Percentiles rank a stretch among this genome's conserved stretches.
Evolutionary conservation across 345 rosid species (phyloP).

Genomic region (Citrus mangshanensis): DNA sequence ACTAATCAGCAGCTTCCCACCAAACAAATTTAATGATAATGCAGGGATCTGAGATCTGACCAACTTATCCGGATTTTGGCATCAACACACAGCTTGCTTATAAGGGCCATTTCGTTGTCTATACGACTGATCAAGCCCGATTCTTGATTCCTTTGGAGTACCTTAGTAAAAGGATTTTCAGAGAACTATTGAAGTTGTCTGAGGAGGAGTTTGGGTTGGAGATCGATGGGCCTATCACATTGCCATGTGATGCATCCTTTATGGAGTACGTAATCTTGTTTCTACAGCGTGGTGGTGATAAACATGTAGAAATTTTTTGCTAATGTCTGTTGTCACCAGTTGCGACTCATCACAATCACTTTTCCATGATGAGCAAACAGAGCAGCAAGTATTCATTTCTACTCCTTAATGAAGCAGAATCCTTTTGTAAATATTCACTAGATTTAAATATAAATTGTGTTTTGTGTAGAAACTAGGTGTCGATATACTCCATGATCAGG

Average conservation of each 20-base stretch:
- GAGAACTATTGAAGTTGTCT: slow-evolving; percentile 5
- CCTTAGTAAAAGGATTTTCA: not conserved
- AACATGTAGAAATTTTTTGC: slow-evolving; percentile 3
- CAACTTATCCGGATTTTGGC: too few species aligned
- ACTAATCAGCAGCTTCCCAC: too few species aligned
- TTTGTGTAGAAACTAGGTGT: too few species aligned
- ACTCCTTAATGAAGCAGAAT: not conserved
- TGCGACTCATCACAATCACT: not conserved
- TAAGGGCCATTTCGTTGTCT: not conserved
- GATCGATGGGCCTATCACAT: not conserved
- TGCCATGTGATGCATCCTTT: slow-evolving; percentile 19
- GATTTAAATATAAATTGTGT: not conserved
- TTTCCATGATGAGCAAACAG: not conserved
- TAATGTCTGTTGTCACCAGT: not conserved
- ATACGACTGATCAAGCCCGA: not conserved
- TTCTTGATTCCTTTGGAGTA: not conserved
- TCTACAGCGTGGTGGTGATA: not conserved
- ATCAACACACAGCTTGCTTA: not conserved
- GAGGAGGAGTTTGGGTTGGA: slow-evolving; percentile 17
- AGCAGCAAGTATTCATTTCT: not conserved
- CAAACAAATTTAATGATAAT: too few species aligned
- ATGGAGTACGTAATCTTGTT: slow-evolving; percentile 9
- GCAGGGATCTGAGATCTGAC: too few species aligned
- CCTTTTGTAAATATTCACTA: not conserved
- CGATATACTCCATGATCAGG: too few species aligned